Evolutionary conservation across 495 filamentous ascomycete genomes (phyloP).

Genomic region (Talaromyces ruber): DNA sequence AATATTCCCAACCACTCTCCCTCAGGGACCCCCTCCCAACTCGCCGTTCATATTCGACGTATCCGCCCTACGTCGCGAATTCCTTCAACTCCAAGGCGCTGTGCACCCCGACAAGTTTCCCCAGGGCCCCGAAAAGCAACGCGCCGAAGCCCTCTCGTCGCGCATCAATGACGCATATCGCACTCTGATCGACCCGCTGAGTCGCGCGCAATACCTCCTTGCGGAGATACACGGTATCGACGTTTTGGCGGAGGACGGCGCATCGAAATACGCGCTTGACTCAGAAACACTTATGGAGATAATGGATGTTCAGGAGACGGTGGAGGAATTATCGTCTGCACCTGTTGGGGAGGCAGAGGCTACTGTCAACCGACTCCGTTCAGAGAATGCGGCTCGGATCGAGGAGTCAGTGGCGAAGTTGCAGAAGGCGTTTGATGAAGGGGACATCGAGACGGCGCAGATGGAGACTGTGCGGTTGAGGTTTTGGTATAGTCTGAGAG

Average conservation of each 20-base stretch:
- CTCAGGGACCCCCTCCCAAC: constrained; percentile 68
- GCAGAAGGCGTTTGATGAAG: constrained; percentile 52
- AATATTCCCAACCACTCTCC: constrained; percentile 77
- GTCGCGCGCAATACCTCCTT: constrained; percentile 78
- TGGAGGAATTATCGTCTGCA: constrained; percentile 51
- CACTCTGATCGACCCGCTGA: constrained; percentile 66
- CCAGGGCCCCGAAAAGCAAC: constrained; percentile 40
- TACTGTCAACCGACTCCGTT: constrained; percentile 51
- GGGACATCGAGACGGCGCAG: constrained; percentile 59
- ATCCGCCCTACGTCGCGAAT: constrained; percentile 64
- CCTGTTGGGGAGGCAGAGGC: constrained; percentile 47
- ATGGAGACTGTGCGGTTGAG: constrained; percentile 66
- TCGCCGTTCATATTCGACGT: constrained; percentile 68
- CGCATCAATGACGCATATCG: constrained; percentile 84
- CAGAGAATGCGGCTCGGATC: constrained; percentile 62
- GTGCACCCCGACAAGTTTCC: constrained; percentile 79
- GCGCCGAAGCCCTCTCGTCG: constrained; percentile 64
- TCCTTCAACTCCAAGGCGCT: constrained; percentile 68
- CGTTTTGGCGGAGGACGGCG: constrained; percentile 66
- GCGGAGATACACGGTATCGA: constrained; percentile 59
- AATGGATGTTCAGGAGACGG: constrained; percentile 74
- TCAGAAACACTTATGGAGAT: constrained; percentile 75
- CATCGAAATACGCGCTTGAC: constrained; percentile 50
- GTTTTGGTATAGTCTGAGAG: constrained; percentile 86
- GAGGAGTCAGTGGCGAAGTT: constrained; percentile 47